Conservation (phyloP, 352 stramenopile genomes). For the Pythium angustatum region DNA sequence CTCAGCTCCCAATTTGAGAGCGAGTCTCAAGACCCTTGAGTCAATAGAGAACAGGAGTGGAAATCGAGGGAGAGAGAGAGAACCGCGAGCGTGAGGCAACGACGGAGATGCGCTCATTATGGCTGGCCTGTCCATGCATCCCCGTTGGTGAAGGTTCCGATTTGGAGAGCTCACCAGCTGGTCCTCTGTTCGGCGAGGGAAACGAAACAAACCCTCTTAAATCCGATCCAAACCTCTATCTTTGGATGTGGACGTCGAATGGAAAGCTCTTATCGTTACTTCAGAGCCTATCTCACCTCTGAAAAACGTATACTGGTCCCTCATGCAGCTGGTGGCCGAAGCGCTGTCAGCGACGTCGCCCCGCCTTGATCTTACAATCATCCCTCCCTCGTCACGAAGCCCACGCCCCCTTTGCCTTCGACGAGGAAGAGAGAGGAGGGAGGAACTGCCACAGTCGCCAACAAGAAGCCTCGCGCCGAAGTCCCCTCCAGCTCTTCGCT, state of each 20-base stretch:
- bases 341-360: constrained; percentile 6
- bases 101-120: background rate
- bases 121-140: constrained; percentile 17
- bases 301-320: constrained; percentile 8
- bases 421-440: background rate
- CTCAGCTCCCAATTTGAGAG: too few relatives aligned
- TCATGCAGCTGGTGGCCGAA: background rate
- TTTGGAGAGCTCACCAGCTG: constrained; percentile 16
- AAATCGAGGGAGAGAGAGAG: background rate
- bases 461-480: constrained; percentile 24
- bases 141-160: constrained; percentile 28
- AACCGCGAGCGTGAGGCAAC: background rate
- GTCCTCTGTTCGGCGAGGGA: background rate
- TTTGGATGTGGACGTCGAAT: constrained; percentile 4
- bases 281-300: constrained; percentile 2
- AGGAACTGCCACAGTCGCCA: constrained; percentile 19
- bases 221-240: constrained; percentile 1
- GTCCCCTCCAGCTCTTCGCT: background rate
- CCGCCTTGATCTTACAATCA: constrained; percentile 18
- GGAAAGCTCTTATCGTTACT: constrained; percentile 15
- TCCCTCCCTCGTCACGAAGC: constrained; percentile 13
- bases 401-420: background rate
- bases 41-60: background rate
- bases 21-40: too few relatives aligned
- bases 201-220: constrained; percentile 18